Conservation (phyloP, 495 filamentous ascomycete genomes). For the Penicillium fimorum region DNA sequence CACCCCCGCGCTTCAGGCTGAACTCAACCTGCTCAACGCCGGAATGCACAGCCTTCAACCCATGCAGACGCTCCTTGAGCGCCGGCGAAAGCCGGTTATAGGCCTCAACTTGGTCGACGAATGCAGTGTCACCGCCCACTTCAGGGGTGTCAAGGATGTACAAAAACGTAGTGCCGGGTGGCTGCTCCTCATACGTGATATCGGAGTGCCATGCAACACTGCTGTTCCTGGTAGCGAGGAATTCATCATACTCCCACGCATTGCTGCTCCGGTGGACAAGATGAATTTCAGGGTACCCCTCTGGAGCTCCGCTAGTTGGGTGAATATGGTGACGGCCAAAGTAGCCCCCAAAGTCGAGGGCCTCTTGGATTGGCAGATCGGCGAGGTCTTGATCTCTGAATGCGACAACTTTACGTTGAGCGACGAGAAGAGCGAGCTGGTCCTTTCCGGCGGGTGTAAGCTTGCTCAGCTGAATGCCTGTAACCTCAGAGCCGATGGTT, state of each 20-base stretch:
- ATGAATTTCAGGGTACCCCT: constrained; percentile 72
- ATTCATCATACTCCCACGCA: constrained; percentile 54
- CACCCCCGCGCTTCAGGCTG: constrained; percentile 53
- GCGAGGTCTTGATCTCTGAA: constrained; percentile 80
- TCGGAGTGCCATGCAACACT: constrained; percentile 82
- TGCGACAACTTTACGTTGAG: constrained; percentile 75
- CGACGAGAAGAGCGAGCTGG: constrained; percentile 75
- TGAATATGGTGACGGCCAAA: constrained; percentile 86
- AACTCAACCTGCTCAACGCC: constrained; percentile 66
- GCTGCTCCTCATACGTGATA: constrained; percentile 78
- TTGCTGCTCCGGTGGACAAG: constrained; percentile 72
- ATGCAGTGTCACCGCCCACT: constrained; percentile 76
- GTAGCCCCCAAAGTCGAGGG: constrained; percentile 69
- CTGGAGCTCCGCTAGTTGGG: constrained; percentile 69
- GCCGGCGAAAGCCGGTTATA: constrained; percentile 73
- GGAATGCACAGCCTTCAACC: constrained; percentile 73
- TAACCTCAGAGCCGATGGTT: constrained; percentile 72
- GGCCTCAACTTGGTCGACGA: constrained; percentile 69
- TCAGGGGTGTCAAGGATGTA: constrained; percentile 76
- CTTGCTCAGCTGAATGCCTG: constrained; percentile 71
- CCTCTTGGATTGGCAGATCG: constrained; percentile 66
- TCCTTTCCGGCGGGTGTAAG: constrained; percentile 69
- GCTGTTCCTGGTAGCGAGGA: constrained; percentile 63
- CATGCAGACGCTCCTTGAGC: constrained; percentile 71
- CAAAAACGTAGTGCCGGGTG: constrained; percentile 82